Conservation (phyloP, 1,284 basidiomycete species). For the Ganoderma leucocontextum region DNA sequence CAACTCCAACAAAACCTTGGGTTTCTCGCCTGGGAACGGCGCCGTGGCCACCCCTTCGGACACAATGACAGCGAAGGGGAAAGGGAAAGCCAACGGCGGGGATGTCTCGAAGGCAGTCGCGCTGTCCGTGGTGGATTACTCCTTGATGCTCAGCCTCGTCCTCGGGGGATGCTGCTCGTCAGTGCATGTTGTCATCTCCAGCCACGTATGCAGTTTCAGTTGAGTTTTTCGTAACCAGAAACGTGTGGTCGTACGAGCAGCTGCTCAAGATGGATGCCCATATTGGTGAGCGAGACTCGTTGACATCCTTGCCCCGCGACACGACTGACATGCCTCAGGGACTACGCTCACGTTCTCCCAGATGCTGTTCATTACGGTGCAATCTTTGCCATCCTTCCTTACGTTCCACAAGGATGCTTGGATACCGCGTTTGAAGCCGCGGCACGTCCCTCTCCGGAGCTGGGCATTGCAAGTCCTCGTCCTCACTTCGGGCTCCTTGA, state of each 20-base stretch:
- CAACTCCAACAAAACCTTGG: neutral
- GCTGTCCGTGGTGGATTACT: slow-evolving; percentile 55
- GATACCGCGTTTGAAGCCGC: slow-evolving; percentile 64
- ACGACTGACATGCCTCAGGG: slow-evolving; percentile 50
- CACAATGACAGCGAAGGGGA: neutral
- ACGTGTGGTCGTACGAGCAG: slow-evolving; percentile 76
- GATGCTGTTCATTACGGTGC: slow-evolving; percentile 79
- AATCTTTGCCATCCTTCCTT: slow-evolving; percentile 67
- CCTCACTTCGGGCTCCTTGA: slow-evolving; percentile 71
- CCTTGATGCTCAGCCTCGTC: slow-evolving; percentile 63
- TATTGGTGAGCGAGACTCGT: slow-evolving; percentile 58
- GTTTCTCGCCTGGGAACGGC: neutral
- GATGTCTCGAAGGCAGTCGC: slow-evolving; percentile 31
- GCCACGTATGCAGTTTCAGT: slow-evolving; percentile 7
- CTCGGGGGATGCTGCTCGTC: slow-evolving; percentile 87
- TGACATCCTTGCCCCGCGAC: too few species aligned
- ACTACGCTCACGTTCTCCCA: slow-evolving; percentile 88
- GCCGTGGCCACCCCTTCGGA: neutral
- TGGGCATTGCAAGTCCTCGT: slow-evolving; percentile 85
- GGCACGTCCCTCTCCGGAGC: slow-evolving; percentile 74
- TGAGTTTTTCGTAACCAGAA: slow-evolving; percentile 50
- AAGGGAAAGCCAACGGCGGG: neutral
- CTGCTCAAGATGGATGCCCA: slow-evolving; percentile 74
- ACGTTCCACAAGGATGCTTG: slow-evolving; percentile 39
- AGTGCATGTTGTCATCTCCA: slow-evolving; percentile 38